A percentile compares a stretch with the other conserved stretches of the same genome.
Conservation (phyloP, 257 asterid species). For the Solanum okadae region DNA sequence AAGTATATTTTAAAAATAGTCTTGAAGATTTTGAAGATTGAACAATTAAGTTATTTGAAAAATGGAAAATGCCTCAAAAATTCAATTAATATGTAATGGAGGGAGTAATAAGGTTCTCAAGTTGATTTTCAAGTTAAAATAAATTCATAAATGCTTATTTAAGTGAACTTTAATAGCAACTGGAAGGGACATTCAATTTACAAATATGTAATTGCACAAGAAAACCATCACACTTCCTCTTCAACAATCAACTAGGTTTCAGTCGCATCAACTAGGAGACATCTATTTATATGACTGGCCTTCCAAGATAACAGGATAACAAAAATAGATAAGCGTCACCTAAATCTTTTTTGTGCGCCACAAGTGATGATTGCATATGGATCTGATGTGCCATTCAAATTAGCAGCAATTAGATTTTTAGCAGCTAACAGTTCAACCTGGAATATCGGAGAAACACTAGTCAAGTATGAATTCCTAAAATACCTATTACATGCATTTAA, state of each 20-base stretch:
- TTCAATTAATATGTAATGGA: too few species aligned
- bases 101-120: not conserved
- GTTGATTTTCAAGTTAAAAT: not conserved
- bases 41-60: too few species aligned
- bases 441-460: constrained; percentile 4
- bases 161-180: not conserved
- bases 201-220: not conserved
- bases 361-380: constrained; percentile 87
- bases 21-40: too few species aligned
- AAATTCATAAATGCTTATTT: not conserved
- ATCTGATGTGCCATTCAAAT: constrained; percentile 84
- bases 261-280: not conserved
- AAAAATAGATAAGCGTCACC: constrained; percentile 26
- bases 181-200: not conserved
- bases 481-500: not conserved
- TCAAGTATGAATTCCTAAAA: not conserved
- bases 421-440: constrained; percentile 96
- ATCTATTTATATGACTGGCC: not conserved
- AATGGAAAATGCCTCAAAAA: too few species aligned
- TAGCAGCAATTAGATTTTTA: constrained; percentile 80
- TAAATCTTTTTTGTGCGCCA: constrained; percentile 75
- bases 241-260: not conserved
- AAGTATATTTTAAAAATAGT: too few species aligned
- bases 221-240: not conserved
- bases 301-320: not conserved